These are phyloP conservation scores for Trichoderma pleuroti DNA, from an alignment of 2,329 filamentous ascomycete genomes.

Conservation along the genomic window DNA sequence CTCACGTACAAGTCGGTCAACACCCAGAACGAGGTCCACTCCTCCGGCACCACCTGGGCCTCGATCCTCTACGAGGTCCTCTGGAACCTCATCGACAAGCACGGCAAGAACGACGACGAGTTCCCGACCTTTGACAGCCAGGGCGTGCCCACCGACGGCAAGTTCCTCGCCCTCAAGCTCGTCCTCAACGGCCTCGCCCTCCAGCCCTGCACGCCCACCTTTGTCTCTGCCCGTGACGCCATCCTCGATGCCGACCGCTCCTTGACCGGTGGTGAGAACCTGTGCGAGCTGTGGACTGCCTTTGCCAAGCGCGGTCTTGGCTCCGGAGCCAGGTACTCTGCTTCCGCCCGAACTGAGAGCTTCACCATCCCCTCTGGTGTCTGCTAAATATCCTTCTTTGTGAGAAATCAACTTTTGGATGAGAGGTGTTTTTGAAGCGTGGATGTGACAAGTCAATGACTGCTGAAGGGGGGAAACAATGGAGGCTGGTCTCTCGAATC, in stretches of 20 bases:
- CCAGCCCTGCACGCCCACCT: slow-evolving; percentile 55
- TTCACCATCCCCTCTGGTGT: slow-evolving; percentile 27
- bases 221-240: slow-evolving; percentile 50
- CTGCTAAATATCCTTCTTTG: slow-evolving; percentile 21
- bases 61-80: slow-evolving; percentile 53
- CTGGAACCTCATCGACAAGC: slow-evolving; percentile 56
- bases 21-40: slow-evolving; percentile 38
- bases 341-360: slow-evolving; percentile 31
- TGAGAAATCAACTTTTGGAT: neutral
- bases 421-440: neutral
- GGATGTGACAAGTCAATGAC: neutral
- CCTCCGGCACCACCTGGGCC: slow-evolving; percentile 51
- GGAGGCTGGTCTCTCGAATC: neutral
- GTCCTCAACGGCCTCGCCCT: slow-evolving; percentile 51
- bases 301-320: slow-evolving; percentile 58
- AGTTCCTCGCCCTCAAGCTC: slow-evolving; percentile 50
- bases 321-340: slow-evolving; percentile 31
- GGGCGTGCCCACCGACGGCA: slow-evolving; percentile 51
- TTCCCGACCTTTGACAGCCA: slow-evolving; percentile 40
- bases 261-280: slow-evolving; percentile 49
- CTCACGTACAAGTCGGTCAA: slow-evolving; percentile 47
- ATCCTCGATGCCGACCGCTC: slow-evolving; percentile 54
- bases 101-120: slow-evolving; percentile 46
- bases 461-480: neutral
- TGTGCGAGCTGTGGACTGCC: slow-evolving; percentile 50